Percentiles rank a stretch among this genome's conserved stretches.
These are phyloP conservation scores for Cercospora janseana DNA, from an alignment of 2,329 filamentous ascomycete genomes.

Conservation along the genomic window DNA sequence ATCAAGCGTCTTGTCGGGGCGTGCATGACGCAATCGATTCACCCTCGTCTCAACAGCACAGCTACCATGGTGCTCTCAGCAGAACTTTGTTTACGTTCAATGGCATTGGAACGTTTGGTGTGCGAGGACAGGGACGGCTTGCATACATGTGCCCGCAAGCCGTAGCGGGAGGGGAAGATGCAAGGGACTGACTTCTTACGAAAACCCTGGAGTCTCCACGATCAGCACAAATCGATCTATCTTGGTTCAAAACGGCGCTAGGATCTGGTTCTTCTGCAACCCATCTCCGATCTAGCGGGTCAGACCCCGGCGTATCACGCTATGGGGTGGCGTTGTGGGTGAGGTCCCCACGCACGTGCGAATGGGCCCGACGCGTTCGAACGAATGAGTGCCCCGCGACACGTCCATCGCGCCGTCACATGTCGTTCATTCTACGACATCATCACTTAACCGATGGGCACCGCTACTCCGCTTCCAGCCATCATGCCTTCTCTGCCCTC, in stretches of 20 bases:
- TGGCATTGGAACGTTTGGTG: too few species aligned
- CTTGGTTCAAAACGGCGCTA: conserved; percentile 14
- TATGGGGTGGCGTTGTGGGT: background rate
- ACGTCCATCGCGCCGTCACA: conserved; percentile 14
- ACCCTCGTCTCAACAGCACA: background rate
- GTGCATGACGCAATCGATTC: conserved; percentile 11
- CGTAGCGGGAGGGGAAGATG: background rate
- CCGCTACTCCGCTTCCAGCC: conserved; percentile 13
- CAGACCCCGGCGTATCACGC: conserved; percentile 1
- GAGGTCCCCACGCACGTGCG: conserved; percentile 13
- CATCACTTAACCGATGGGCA: conserved; percentile 13
- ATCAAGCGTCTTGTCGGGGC: conserved; percentile 3
- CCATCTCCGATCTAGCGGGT: conserved; percentile 1
- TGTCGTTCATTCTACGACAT: conserved; percentile 17
- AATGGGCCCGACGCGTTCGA: background rate
- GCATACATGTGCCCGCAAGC: background rate
- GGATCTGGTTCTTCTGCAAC: conserved; percentile 15
- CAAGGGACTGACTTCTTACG: conserved; percentile 3
- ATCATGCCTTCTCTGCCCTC: conserved; percentile 1
- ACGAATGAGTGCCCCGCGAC: conserved; percentile 13
- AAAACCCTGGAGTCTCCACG: background rate
- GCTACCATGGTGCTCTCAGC: too few species aligned
- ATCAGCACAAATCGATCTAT: conserved; percentile 8
- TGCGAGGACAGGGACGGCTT: too few species aligned
- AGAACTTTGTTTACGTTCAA: too few species aligned